Conservation (phyloP, 1,284 basidiomycete species). For the Cutaneotrichosporon sp. region DNA sequence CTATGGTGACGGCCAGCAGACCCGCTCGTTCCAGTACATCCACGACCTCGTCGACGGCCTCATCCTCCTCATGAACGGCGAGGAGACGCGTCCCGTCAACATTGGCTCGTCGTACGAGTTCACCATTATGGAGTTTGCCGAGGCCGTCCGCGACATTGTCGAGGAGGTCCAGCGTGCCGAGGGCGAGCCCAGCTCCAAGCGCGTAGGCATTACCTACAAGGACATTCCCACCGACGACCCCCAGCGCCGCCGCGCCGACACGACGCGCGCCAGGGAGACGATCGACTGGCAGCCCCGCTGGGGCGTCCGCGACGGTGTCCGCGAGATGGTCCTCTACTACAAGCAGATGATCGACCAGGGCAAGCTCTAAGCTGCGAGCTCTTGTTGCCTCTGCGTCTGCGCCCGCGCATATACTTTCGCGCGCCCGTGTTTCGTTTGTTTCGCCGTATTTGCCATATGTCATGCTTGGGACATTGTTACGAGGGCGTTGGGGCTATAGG, state of each 20-base stretch:
- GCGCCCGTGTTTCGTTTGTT: neutral
- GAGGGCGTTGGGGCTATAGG: neutral
- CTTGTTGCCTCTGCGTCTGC: no score
- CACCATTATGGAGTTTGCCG: slow-evolving; percentile 84
- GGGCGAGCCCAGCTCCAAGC: slow-evolving; percentile 60
- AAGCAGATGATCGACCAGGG: slow-evolving; percentile 22
- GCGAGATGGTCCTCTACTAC: slow-evolving; percentile 31
- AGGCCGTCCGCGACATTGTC: slow-evolving; percentile 81
- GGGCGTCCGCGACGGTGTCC: slow-evolving; percentile 49
- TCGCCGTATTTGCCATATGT: neutral
- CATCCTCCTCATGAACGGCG: slow-evolving; percentile 88
- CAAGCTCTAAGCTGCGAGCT: slow-evolving; percentile 15
- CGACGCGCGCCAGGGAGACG: slow-evolving; percentile 78
- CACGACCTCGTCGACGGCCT: slow-evolving; percentile 61
- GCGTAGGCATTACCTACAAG: slow-evolving; percentile 74
- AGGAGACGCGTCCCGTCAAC: slow-evolving; percentile 88
- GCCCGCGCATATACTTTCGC: neutral
- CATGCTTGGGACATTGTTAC: slow-evolving; percentile 10
- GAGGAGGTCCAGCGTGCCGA: slow-evolving; percentile 84
- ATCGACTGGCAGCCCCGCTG: slow-evolving; percentile 92
- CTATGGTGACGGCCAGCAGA: slow-evolving; percentile 94
- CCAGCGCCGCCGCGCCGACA: slow-evolving; percentile 88
- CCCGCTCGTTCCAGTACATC: slow-evolving; percentile 90
- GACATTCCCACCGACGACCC: slow-evolving; percentile 91
- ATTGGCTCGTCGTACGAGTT: slow-evolving; percentile 93